A percentile compares a stretch with the other conserved stretches of the same genome.
phyloP scores from a whole-genome alignment of 441 rosid genomes.

The Lagerstroemia fauriei region DNA sequence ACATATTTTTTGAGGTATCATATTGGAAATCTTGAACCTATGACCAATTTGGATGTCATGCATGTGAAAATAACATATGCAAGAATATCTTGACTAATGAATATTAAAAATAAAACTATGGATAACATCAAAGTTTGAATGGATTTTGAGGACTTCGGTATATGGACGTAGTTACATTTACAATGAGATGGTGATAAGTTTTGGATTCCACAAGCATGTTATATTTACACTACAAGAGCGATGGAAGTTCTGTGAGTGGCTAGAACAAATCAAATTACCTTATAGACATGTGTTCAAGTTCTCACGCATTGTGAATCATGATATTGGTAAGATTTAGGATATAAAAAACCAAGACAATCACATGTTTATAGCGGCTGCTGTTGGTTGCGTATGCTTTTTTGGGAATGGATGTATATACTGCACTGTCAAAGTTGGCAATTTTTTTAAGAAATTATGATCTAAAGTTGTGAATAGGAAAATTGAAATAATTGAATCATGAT shows the following conservation, averaged over 20 bases:
- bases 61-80: slow-evolving; percentile 21
- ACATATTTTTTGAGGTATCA: no score
- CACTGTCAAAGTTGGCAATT: not conserved
- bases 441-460: slow-evolving; percentile 1
- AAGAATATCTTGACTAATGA: slow-evolving; percentile 6
- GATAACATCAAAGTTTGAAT: not conserved
- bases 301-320: slow-evolving; percentile 5
- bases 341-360: slow-evolving; percentile 14
- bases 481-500: not conserved
- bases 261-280: not conserved
- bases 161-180: not conserved
- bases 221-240: not conserved
- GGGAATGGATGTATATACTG: not conserved
- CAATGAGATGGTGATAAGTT: not conserved
- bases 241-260: not conserved
- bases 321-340: not conserved
- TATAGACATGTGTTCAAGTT: slow-evolving; percentile 24
- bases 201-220: not conserved
- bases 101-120: not conserved
- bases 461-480: not conserved
- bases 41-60: slow-evolving; percentile 26
- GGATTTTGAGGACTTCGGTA: slow-evolving; percentile 10
- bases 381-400: not conserved
- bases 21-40: not conserved
- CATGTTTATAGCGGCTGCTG: slow-evolving; percentile 1